Conservation (phyloP, 2,329 filamentous ascomycete species). For the Fusarium sp. region DNA sequence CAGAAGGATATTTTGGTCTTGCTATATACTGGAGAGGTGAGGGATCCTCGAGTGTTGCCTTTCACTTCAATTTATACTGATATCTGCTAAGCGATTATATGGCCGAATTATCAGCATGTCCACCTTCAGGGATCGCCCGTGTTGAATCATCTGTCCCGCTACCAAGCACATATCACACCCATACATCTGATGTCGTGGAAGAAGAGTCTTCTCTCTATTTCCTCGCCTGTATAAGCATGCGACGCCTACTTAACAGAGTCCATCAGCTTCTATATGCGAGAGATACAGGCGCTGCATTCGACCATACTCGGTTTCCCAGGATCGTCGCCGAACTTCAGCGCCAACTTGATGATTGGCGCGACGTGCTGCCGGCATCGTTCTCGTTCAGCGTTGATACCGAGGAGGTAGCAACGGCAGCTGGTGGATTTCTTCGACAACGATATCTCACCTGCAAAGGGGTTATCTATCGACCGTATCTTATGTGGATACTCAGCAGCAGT, state of each 20-base stretch:
- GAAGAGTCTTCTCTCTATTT: slow-evolving; percentile 66
- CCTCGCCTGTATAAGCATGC: slow-evolving; percentile 66
- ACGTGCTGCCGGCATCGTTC: slow-evolving; percentile 59
- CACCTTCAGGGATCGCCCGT: slow-evolving; percentile 63
- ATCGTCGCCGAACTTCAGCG: slow-evolving; percentile 64
- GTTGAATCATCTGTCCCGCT: slow-evolving; percentile 65
- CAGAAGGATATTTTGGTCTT: slow-evolving; percentile 66
- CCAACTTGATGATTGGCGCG: slow-evolving; percentile 64
- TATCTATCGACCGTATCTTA: slow-evolving; percentile 66
- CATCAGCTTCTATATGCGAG: slow-evolving; percentile 64
- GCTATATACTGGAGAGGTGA: slow-evolving; percentile 66
- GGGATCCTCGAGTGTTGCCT: accelerated
- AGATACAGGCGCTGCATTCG: slow-evolving; percentile 59
- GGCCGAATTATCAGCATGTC: slow-evolving; percentile 64
- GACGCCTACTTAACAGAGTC: slow-evolving; percentile 62
- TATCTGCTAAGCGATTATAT: slow-evolving; percentile 60
- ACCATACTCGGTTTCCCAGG: slow-evolving; percentile 60
- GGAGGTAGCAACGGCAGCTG: slow-evolving; percentile 56
- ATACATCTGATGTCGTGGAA: slow-evolving; percentile 54
- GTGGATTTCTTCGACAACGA: slow-evolving; percentile 63
- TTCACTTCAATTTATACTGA: accelerated
- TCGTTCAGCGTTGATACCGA: slow-evolving; percentile 55
- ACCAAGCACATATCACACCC: slow-evolving; percentile 62
- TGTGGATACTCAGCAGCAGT: slow-evolving; percentile 61
- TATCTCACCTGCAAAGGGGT: slow-evolving; percentile 66